Conservation (phyloP, 495 filamentous ascomycete species). For the Penicillium salamii region DNA sequence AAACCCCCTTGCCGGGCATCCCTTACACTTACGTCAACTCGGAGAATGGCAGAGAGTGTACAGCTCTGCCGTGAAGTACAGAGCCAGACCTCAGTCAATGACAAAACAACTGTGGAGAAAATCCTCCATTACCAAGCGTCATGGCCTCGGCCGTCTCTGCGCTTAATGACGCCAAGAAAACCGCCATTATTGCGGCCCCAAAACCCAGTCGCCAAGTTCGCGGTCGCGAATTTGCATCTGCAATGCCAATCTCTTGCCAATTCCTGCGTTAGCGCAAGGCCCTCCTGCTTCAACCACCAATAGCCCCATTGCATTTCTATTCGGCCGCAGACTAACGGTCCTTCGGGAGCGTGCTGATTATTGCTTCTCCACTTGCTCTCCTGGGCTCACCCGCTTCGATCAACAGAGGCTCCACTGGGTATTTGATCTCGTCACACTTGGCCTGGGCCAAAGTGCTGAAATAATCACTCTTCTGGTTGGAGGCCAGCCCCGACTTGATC, state of each 20-base stretch:
- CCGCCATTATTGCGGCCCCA: neutral
- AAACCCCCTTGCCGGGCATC: neutral
- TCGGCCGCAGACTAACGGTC: neutral
- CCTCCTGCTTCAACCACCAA: neutral
- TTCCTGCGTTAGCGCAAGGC: neutral
- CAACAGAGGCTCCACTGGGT: neutral
- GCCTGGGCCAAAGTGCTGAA: neutral
- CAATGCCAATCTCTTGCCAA: neutral
- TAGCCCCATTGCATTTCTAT: neutral
- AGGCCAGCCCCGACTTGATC: conserved; percentile 3
- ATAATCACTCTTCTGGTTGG: conserved; percentile 7
- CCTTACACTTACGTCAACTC: neutral
- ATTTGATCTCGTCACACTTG: conserved; percentile 4
- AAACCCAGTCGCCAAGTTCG: neutral
- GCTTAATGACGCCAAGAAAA: conserved; percentile 8
- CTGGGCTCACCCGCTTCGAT: neutral
- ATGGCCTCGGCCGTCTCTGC: conserved; percentile 19
- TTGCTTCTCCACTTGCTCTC: too few relatives aligned
- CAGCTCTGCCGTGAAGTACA: too few relatives aligned
- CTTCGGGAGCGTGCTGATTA: neutral
- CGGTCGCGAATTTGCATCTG: neutral
- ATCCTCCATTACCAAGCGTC: conserved; percentile 22
- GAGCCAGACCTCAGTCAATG: neutral
- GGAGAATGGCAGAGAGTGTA: too few relatives aligned
- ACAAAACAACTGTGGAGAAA: conserved; percentile 1